phyloP scores from a whole-genome alignment of 768 basidiomycete genomes.

The Termitomyces sp. region DNA sequence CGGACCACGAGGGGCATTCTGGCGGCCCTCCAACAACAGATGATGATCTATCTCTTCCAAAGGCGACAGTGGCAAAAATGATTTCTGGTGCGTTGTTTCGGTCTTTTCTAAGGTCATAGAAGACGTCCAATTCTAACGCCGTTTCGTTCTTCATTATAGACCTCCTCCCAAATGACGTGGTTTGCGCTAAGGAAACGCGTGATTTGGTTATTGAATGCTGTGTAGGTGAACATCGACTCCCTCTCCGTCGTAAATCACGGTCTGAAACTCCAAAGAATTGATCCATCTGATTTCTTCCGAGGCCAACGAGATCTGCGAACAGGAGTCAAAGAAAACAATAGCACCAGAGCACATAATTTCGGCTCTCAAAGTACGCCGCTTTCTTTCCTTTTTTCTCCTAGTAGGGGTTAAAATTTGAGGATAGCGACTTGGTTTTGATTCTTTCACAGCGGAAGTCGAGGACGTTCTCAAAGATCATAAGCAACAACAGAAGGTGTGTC shows the following conservation, averaged over 20 bases:
- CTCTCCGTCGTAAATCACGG: constrained; percentile 2
- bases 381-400: neutral
- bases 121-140: constrained; percentile 3
- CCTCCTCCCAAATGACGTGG: constrained; percentile 80
- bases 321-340: constrained; percentile 98
- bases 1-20: constrained; percentile 81
- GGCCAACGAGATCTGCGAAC: constrained; percentile 97
- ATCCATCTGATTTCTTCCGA: constrained; percentile 97
- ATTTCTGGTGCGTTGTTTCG: constrained; percentile 63
- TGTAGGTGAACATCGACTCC: constrained; percentile 76
- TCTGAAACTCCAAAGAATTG: constrained; percentile 64
- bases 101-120: neutral
- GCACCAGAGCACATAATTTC: constrained; percentile 94
- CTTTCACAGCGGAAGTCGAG: constrained; percentile 86
- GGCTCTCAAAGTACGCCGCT: constrained; percentile 72
- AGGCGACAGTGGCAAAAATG: constrained; percentile 97
- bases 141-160: constrained; percentile 46
- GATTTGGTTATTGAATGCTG: constrained; percentile 98
- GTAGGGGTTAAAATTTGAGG: constrained; percentile 6
- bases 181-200: constrained; percentile 93
- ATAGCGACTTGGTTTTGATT: constrained; percentile 90
- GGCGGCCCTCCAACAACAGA: constrained; percentile 63
- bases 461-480: constrained; percentile 96
- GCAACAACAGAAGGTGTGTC: constrained; percentile 83
- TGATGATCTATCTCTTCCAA: constrained; percentile 92